phyloP scores from a whole-genome alignment of 169 alveolate genomes.

The Babesia ovis region DNA sequence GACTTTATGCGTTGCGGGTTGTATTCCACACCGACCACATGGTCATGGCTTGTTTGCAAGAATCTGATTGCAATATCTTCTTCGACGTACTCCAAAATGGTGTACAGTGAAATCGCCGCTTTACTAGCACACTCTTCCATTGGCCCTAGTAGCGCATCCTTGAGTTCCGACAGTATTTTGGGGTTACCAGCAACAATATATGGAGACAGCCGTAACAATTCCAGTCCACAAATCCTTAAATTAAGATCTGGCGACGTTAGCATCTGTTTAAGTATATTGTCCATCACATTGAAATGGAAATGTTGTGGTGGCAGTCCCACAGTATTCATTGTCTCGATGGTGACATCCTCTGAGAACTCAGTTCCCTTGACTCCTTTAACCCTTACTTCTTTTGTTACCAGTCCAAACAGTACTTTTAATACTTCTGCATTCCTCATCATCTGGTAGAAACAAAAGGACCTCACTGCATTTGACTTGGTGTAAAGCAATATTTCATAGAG shows the following conservation, averaged over 20 bases:
- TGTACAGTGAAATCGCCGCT: conserved; percentile 20
- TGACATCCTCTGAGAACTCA: background rate
- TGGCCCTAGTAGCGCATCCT: conserved; percentile 31
- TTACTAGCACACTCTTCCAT: conserved; percentile 34
- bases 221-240: conserved; percentile 36
- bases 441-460: conserved; percentile 48
- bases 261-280: conserved; percentile 35
- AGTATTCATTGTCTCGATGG: conserved; percentile 5
- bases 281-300: conserved; percentile 41
- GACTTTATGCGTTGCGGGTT: conserved; percentile 41
- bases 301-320: conserved; percentile 42
- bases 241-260: conserved; percentile 34
- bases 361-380: conserved; percentile 19
- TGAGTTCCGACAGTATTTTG: conserved; percentile 33
- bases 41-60: conserved; percentile 30
- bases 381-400: conserved; percentile 14
- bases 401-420: conserved; percentile 26
- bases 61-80: conserved; percentile 17
- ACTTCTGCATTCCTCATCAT: conserved; percentile 45
- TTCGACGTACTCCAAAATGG: conserved; percentile 16
- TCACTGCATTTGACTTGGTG: conserved; percentile 58
- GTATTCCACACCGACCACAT: conserved; percentile 12
- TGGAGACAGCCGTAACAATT: conserved; percentile 38
- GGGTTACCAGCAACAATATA: conserved; percentile 50
- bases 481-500: conserved; percentile 55